phyloP scores from a whole-genome alignment of 805 yeast genomes.

The Maudiozyma saulgeensis region DNA sequence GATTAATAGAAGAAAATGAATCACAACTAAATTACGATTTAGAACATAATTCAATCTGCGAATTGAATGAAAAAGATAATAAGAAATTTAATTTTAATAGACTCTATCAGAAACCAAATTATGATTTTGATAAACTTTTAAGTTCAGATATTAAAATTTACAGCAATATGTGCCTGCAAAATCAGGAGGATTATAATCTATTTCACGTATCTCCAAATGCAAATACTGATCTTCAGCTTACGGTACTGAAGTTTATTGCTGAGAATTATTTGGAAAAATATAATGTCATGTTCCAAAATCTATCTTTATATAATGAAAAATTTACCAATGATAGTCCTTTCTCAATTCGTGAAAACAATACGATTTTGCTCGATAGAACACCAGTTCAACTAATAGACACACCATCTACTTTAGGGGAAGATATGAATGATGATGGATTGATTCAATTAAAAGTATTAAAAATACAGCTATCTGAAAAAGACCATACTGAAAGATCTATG shows the following conservation, averaged over 20 bases:
- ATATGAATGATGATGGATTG: slow-evolving; percentile 5
- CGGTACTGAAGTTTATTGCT: slow-evolving; percentile 12
- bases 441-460: slow-evolving; percentile 11
- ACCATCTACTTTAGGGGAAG: not conserved
- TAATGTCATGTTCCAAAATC: slow-evolving; percentile 17
- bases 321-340: not conserved
- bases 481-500: slow-evolving; percentile 1
- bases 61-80: not conserved
- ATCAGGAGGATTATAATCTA: slow-evolving; percentile 16
- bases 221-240: slow-evolving; percentile 10
- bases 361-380: not conserved
- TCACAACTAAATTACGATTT: slow-evolving; percentile 10
- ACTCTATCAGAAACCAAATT: slow-evolving; percentile 15
- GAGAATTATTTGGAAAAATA: slow-evolving; percentile 10
- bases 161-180: slow-evolving; percentile 21
- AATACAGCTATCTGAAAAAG: slow-evolving; percentile 9
- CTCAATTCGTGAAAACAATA: not conserved
- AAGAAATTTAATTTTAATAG: slow-evolving; percentile 12
- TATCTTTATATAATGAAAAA: slow-evolving; percentile 20
- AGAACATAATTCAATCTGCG: slow-evolving; percentile 7
- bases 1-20: slow-evolving; percentile 6
- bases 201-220: slow-evolving; percentile 15
- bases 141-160: slow-evolving; percentile 21
- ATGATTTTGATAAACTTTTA: slow-evolving; percentile 15
- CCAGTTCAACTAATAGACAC: not conserved